phyloP scores from a whole-genome alignment of 2,329 filamentous ascomycete species.

The Chalaropsis thielavioides region DNA sequence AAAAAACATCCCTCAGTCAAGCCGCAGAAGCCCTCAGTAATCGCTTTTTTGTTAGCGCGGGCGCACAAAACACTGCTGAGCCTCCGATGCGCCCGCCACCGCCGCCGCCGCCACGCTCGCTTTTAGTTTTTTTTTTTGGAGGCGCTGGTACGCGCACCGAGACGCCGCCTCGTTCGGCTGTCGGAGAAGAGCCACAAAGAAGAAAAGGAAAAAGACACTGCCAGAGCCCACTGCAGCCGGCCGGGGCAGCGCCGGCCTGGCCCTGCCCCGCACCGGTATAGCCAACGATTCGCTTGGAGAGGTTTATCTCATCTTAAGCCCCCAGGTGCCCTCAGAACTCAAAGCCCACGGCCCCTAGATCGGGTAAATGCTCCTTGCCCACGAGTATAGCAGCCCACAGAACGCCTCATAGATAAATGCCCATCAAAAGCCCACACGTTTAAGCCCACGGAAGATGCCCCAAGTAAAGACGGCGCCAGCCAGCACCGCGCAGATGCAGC shows the following conservation, averaged over 20 bases:
- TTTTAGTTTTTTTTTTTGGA: background rate
- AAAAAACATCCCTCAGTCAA: background rate
- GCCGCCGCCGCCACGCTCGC: background rate
- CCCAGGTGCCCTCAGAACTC: slow-evolving; percentile 18
- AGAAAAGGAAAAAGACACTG: slow-evolving; percentile 6
- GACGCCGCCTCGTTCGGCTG: background rate
- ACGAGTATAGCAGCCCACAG: slow-evolving; percentile 18
- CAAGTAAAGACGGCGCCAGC: slow-evolving; percentile 6
- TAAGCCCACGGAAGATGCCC: slow-evolving; percentile 16
- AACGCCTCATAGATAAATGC: slow-evolving; percentile 18
- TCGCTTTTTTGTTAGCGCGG: background rate
- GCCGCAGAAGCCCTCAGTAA: slow-evolving; percentile 11
- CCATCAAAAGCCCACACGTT: slow-evolving; percentile 15
- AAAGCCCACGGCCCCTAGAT: slow-evolving; percentile 16
- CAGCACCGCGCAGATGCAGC: background rate
- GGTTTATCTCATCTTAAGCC: slow-evolving; percentile 18
- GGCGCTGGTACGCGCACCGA: background rate
- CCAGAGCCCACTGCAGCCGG: slow-evolving; percentile 10
- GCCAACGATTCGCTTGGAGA: slow-evolving; percentile 17
- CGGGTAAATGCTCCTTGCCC: slow-evolving; percentile 18
- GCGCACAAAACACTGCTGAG: background rate
- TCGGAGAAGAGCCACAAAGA: background rate
- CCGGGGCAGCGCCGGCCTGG: background rate
- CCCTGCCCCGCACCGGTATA: background rate
- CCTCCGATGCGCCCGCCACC: background rate